Conservation (phyloP, 106 monocot genomes). For the Allium sativum region DNA sequence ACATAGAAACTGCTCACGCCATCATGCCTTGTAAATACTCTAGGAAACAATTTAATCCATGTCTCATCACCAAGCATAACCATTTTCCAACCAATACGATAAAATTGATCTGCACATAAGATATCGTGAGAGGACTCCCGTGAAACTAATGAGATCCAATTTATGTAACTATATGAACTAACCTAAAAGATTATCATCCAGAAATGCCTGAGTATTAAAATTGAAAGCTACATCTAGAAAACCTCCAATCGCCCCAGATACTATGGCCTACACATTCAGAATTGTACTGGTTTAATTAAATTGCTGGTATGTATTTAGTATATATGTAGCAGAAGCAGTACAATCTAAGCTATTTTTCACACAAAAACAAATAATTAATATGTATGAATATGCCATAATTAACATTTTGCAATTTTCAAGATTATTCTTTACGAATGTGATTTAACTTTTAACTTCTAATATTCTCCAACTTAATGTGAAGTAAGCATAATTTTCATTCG, state of each 20-base stretch:
- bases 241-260: slow-evolving; percentile 91
- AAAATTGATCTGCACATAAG: slow-evolving; percentile 63
- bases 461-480: no score
- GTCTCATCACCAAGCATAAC: slow-evolving; percentile 98
- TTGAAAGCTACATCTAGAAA: slow-evolving; percentile 94
- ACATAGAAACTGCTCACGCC: slow-evolving; percentile 98
- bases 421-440: no score
- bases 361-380: no score
- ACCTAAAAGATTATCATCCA: slow-evolving; percentile 93
- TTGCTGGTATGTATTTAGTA: no score
- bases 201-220: slow-evolving; percentile 81
- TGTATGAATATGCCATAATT: no score
- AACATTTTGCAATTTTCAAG: no score
- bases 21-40: slow-evolving; percentile 84
- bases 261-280: slow-evolving; percentile 61
- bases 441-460: no score
- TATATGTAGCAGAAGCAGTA: no score
- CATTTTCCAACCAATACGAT: slow-evolving; percentile 71
- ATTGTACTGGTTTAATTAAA: not conserved
- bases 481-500: no score
- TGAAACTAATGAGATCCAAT: not conserved
- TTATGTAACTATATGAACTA: slow-evolving; percentile 15
- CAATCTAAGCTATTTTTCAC: no score
- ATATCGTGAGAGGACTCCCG: slow-evolving; percentile 3
- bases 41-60: slow-evolving; percentile 93